Evolutionary conservation across 1,284 basidiomycete species (phyloP).

Genomic region (Bjerkandera adusta): DNA sequence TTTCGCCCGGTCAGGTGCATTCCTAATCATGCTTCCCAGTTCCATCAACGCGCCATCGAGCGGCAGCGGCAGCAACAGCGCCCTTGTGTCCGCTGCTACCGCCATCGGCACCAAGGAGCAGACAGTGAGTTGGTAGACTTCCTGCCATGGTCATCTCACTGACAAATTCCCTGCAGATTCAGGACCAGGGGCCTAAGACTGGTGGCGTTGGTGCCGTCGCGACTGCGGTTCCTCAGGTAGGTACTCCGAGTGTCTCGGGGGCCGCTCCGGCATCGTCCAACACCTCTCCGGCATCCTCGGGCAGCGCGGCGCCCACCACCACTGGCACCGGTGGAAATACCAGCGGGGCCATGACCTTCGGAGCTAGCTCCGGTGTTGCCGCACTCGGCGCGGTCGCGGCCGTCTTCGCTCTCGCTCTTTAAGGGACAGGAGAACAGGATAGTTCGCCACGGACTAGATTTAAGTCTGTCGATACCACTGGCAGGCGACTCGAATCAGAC

Average conservation of each 20-base stretch:
- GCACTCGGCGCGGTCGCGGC: conserved; percentile 6
- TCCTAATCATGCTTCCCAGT: conserved; percentile 19
- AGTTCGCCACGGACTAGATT: too few species aligned
- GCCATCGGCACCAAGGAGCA: conserved; percentile 38
- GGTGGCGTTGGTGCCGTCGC: conserved; percentile 44
- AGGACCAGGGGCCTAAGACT: conserved; percentile 35
- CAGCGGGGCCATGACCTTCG: conserved; percentile 1
- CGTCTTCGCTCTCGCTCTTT: conserved; percentile 3
- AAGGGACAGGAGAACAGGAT: too few species aligned
- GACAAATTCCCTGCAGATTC: conserved; percentile 29
- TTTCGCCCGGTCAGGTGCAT: background rate
- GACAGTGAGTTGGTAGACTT: conserved; percentile 29
- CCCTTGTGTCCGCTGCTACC: conserved; percentile 45
- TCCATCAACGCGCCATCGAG: conserved; percentile 60
- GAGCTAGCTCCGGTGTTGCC: background rate
- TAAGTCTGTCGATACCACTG: too few species aligned
- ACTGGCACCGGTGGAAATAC: background rate
- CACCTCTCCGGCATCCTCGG: too few species aligned
- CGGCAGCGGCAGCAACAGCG: conserved; percentile 48
- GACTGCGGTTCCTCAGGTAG: conserved; percentile 25
- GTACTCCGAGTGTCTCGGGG: conserved; percentile 14
- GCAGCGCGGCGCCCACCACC: background rate
- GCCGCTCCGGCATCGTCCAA: conserved; percentile 4
- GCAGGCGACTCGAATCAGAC: too few species aligned
- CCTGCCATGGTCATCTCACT: background rate